A percentile compares a stretch with the other conserved stretches of the same genome.
Evolutionary conservation across 2,329 filamentous ascomycete genomes (phyloP).

Genomic region (Thermoascus crustaceus): DNA sequence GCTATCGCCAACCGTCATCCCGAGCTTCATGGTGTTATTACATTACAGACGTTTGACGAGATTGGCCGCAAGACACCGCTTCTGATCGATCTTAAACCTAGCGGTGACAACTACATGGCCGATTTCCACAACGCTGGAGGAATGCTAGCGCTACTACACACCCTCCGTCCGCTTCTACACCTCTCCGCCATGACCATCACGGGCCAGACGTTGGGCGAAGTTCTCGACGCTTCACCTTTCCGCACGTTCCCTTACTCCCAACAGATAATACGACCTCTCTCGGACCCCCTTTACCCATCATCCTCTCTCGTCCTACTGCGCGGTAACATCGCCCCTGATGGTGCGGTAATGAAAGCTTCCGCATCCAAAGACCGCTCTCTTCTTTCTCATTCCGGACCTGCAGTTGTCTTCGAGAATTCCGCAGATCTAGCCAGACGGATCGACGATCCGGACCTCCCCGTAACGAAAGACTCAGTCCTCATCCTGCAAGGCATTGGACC

Average conservation of each 20-base stretch:
- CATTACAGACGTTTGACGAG: slow-evolving; percentile 40
- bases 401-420: slow-evolving; percentile 43
- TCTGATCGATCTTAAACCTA: slow-evolving; percentile 46
- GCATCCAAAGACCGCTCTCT: slow-evolving; percentile 42
- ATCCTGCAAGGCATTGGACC: slow-evolving; percentile 44
- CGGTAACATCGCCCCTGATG: slow-evolving; percentile 43
- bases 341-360: slow-evolving; percentile 44
- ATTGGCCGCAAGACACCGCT: slow-evolving; percentile 41
- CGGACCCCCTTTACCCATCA: slow-evolving; percentile 37
- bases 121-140: slow-evolving; percentile 48
- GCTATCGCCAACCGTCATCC: slow-evolving; percentile 50
- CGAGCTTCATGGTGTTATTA: slow-evolving; percentile 36
- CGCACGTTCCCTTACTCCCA: slow-evolving; percentile 33
- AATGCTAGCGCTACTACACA: slow-evolving; percentile 42
- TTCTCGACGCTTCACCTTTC: slow-evolving; percentile 37
- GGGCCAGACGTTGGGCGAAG: slow-evolving; percentile 41
- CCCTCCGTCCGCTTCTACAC: slow-evolving; percentile 39
- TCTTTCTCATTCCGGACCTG: slow-evolving; percentile 37
- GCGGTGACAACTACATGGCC: slow-evolving; percentile 48
- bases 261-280: slow-evolving; percentile 38
- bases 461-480: slow-evolving; percentile 39
- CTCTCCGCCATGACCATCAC: slow-evolving; percentile 40
- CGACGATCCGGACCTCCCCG: slow-evolving; percentile 37
- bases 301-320: slow-evolving; percentile 40
- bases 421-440: slow-evolving; percentile 40